Percentiles rank a stretch among this genome's conserved stretches.
These are phyloP conservation scores for Arthrobotrys sphaeroides DNA, from an alignment of 2,329 filamentous ascomycete genomes.

Conservation along the genomic window DNA sequence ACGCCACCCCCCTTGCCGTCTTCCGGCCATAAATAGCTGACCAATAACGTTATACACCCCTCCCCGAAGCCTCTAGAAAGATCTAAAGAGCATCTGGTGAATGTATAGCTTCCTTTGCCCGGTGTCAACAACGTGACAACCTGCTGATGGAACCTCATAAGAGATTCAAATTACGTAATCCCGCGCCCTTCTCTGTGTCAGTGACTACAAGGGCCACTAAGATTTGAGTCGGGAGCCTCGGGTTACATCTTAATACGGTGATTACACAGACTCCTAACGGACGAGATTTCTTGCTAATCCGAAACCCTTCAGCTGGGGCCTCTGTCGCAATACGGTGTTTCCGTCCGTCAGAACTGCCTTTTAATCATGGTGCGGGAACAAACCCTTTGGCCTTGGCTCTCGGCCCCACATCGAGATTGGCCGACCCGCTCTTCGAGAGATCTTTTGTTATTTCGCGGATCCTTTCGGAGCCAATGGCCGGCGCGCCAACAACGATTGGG, in stretches of 20 bases:
- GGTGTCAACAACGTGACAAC: background rate
- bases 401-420: constrained; percentile 15
- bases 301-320: background rate
- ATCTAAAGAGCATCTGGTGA: background rate
- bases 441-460: constrained; percentile 18
- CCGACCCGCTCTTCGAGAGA: constrained; percentile 10
- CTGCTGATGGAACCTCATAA: background rate
- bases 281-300: background rate
- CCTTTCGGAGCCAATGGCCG: background rate
- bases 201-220: background rate
- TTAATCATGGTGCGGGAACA: constrained; percentile 42
- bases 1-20: constrained; percentile 6
- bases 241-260: constrained; percentile 39
- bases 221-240: background rate
- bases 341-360: background rate
- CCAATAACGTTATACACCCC: constrained; percentile 40
- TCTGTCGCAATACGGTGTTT: background rate
- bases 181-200: background rate
- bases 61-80: background rate
- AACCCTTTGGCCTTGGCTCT: constrained; percentile 14
- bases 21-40: constrained; percentile 1
- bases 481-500: constrained; percentile 4
- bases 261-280: constrained; percentile 29
- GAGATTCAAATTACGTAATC: background rate
- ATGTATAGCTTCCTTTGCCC: background rate